Evolutionary conservation across 192 early-diverging fungal species (phyloP), one percentile per base, ranked within the genome.

Genomic region (Entomortierella lignicola): DNA sequence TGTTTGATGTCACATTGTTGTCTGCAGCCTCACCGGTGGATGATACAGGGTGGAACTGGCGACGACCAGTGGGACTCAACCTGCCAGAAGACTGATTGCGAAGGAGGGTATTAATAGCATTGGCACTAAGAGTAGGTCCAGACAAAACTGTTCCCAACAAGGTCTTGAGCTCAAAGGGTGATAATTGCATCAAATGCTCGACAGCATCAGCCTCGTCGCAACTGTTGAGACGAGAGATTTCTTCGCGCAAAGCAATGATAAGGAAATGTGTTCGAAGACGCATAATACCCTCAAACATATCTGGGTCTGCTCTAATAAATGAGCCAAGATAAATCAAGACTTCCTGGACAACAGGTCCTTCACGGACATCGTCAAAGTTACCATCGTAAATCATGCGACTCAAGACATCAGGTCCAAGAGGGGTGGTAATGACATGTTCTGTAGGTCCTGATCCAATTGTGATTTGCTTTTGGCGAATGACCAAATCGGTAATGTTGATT

Each of bases 201-300:
- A 94, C 81, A 8, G 93, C 94, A 56, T 91, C 91, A 23, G 90
- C 91, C 74, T 94, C 93, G 64, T 92, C 87, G 66, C 90, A 93
- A 18, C 86, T 82, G 51, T 89, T 87, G 66, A 93, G 82, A 27
- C 91, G 84, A 23, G 89, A 88, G 34, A 96, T 92, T 80, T 96
- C 94, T 64, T 96, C 94, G 34, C 94, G 84, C 72, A 96, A 84
- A 12, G 94, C 94, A 84, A 95, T 92, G 34, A 96, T 90, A 53
- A 96, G 86, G 63, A 89, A 92, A 72, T 95, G 93, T 0, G 91
- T 94, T 26, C 94, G 89, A 20, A 96, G 84, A 37, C 92, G 82
- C 81, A 94, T 86, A 65, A 96, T 94, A 58, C 94, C 94, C 27
- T 92, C 89, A 84, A 96, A 96, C 72, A 94, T 83, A 4, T 60